Percentiles rank a stretch among this genome's conserved stretches.
phyloP scores from a whole-genome alignment of 164 flowering plant genomes.

The Aristolochia contorta region DNA sequence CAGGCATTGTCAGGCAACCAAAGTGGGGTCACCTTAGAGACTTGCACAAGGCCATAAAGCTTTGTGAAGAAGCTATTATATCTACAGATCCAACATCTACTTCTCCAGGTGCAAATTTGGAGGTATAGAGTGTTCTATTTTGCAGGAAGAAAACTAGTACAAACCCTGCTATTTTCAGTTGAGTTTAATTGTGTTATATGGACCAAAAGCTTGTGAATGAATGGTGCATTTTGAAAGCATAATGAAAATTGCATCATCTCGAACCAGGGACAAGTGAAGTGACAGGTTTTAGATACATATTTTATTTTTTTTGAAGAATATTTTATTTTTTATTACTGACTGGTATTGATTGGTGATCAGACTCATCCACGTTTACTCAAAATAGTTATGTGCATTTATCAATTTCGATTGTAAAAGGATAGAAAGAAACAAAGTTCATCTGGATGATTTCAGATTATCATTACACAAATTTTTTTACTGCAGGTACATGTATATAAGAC shows the following conservation, averaged over 20 bases:
- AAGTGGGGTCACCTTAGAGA: conserved; percentile 95
- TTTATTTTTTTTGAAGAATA: neutral
- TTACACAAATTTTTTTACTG: conserved; percentile 10
- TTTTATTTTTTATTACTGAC: neutral
- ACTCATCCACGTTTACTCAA: neutral
- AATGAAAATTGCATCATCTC: too few relatives aligned
- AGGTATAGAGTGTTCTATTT: conserved; percentile 32
- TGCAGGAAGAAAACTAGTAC: too few relatives aligned
- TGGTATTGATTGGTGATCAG: too few relatives aligned
- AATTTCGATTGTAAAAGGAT: neutral
- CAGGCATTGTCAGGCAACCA: conserved; percentile 80
- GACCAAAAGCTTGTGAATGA: too few relatives aligned
- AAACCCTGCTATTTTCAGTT: neutral
- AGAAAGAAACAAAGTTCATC: too few relatives aligned
- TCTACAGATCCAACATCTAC: conserved; percentile 64
- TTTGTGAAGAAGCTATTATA: conserved; percentile 72
- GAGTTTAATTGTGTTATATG: too few relatives aligned
- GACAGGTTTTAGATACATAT: neutral
- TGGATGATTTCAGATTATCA: neutral
- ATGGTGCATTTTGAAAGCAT: too few relatives aligned
- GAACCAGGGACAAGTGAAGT: too few relatives aligned
- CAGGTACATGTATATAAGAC: conserved; percentile 81
- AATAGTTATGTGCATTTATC: neutral
- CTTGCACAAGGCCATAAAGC: conserved; percentile 82
- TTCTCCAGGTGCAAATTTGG: conserved; percentile 66